Evolutionary conservation across 306 rosid genomes (phyloP).

Genomic region (Trichosanthes cucumerina): DNA sequence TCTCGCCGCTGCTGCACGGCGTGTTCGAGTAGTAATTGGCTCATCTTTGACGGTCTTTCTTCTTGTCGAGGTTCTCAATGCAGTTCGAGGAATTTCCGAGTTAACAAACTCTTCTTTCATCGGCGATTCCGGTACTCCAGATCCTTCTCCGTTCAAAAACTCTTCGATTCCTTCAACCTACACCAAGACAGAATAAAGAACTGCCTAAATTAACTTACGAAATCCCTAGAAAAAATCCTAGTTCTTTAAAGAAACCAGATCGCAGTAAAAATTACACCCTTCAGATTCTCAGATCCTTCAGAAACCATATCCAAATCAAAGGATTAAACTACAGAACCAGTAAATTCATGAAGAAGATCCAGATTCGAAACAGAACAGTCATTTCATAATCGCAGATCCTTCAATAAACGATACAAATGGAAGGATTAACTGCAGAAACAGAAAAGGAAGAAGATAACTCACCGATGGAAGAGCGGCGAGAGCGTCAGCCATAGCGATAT

Average conservation of each 20-base stretch:
- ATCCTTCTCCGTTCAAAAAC: constrained; percentile 23
- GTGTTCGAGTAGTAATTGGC: constrained; percentile 18
- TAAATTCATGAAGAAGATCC: not conserved
- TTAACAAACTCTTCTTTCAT: constrained; percentile 21
- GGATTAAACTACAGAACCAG: not conserved
- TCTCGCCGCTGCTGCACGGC: constrained; percentile 16
- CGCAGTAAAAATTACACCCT: not conserved
- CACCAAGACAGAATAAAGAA: not conserved
- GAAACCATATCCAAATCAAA: not conserved
- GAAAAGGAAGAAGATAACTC: not conserved
- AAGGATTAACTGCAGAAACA: not conserved
- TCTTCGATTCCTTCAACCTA: constrained; percentile 89
- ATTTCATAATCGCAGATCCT: not conserved
- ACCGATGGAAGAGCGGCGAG: constrained; percentile 54
- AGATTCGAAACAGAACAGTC: not conserved
- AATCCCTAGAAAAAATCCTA: not conserved
- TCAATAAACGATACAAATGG: not conserved
- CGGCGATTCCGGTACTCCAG: constrained; percentile 14
- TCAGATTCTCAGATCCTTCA: not conserved
- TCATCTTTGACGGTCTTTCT: constrained; percentile 31
- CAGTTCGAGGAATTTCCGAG: constrained; percentile 26
- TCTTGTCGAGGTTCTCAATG: constrained; percentile 35
- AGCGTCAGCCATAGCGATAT: constrained; percentile 76
- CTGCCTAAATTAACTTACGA: not conserved
- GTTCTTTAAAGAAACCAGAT: not conserved